These are phyloP conservation scores for Oryza coarctata DNA, from an alignment of 176 grass and related monocot genomes.

Conservation along the genomic window DNA sequence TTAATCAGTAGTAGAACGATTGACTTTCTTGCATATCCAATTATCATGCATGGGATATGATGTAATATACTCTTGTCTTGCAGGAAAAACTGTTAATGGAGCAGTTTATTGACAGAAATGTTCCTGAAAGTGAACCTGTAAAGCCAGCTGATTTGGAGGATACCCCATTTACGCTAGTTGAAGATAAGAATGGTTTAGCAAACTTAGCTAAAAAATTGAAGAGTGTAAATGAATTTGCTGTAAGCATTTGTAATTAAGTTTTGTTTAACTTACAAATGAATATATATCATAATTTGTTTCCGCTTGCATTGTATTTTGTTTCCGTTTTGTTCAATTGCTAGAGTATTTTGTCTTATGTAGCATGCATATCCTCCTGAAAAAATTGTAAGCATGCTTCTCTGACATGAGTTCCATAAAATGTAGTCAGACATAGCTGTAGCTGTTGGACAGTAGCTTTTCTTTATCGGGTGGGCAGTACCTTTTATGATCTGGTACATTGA, in stretches of 20 bases:
- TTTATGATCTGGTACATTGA: conserved; percentile 1
- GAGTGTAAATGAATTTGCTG: conserved; percentile 82
- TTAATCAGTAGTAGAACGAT: background rate
- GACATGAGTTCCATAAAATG: background rate
- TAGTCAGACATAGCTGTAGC: background rate
- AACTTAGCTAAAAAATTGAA: conserved; percentile 81
- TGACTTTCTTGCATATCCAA: conserved; percentile 4
- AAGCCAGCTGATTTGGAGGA: conserved; percentile 65
- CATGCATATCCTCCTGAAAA: background rate
- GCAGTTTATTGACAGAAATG: conserved; percentile 75
- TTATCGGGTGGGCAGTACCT: background rate
- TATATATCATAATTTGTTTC: conserved; percentile 13
- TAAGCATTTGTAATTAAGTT: conserved; percentile 49
- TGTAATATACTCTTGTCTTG: conserved; percentile 29
- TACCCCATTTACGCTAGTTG: conserved; percentile 84
- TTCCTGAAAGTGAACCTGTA: conserved; percentile 65
- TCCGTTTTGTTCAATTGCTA: no score
- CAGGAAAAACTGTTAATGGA: conserved; percentile 67
- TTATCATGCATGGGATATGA: background rate
- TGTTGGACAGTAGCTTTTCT: background rate
- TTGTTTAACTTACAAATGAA: conserved; percentile 18
- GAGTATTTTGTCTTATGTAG: background rate
- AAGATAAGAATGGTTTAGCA: conserved; percentile 61
- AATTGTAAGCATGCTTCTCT: conserved; percentile 1
- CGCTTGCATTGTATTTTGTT: background rate